phyloP scores from a whole-genome alignment of 495 filamentous ascomycete species.

The Aspergillus wentii region DNA sequence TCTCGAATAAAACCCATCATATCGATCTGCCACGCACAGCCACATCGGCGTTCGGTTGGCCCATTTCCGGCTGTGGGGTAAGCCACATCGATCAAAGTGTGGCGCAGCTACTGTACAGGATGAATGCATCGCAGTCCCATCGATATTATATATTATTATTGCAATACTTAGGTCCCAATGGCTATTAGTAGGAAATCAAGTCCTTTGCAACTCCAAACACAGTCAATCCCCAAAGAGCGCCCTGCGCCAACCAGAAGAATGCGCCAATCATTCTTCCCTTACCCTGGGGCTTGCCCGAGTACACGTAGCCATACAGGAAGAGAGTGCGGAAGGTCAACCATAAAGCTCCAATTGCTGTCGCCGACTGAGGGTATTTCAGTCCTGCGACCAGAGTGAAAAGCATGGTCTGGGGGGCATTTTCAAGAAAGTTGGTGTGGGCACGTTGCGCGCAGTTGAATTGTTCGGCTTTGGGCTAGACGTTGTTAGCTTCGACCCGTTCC shows the following conservation, averaged over 20 bases:
- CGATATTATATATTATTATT: too few species aligned
- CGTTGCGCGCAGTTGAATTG: conserved; percentile 67
- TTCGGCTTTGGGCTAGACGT: conserved; percentile 37
- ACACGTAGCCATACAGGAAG: conserved; percentile 59
- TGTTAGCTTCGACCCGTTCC: too few species aligned
- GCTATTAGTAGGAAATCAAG: conserved; percentile 23
- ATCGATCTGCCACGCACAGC: conserved; percentile 1
- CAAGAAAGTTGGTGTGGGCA: conserved; percentile 66
- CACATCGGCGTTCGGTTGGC: conserved; percentile 4
- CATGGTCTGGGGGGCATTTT: conserved; percentile 57
- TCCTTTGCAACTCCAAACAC: conserved; percentile 37
- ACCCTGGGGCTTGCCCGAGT: conserved; percentile 39
- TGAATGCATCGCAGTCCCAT: too few species aligned
- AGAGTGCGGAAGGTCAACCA: conserved; percentile 53
- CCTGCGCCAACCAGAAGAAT: conserved; percentile 36
- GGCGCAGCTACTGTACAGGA: too few species aligned
- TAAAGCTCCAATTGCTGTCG: conserved; percentile 43
- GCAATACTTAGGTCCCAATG: too few species aligned
- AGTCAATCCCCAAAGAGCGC: conserved; percentile 40
- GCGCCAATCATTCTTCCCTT: conserved; percentile 39
- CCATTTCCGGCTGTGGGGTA: conserved; percentile 7
- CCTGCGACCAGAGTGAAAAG: conserved; percentile 53
- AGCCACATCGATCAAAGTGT: too few species aligned
- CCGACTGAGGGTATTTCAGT: conserved; percentile 51
- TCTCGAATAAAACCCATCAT: too few species aligned